Percentiles rank a stretch among this genome's conserved stretches.
These are phyloP conservation scores for Scleroderma bovista DNA, from an alignment of 768 basidiomycete species.

Conservation along the genomic window DNA sequence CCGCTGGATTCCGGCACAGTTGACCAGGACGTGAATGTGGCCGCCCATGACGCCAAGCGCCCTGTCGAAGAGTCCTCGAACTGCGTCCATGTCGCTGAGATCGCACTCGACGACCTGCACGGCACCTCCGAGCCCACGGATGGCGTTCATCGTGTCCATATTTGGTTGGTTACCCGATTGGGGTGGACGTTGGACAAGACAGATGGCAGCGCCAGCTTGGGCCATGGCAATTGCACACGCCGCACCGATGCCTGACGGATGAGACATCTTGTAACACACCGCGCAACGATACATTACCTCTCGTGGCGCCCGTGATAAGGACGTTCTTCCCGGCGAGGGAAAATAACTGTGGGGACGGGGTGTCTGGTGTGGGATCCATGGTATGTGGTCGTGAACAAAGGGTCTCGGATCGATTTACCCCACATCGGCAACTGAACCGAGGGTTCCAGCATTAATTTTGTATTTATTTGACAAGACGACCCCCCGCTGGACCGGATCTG, in stretches of 20 bases:
- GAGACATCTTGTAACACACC: not conserved
- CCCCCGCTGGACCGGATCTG: not conserved
- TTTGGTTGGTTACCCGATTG: constrained; percentile 31
- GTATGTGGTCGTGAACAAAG: not conserved
- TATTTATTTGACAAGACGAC: constrained; percentile 1
- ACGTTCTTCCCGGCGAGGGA: constrained; percentile 60
- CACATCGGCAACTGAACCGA: constrained; percentile 27
- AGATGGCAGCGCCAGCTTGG: constrained; percentile 48
- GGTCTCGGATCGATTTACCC: constrained; percentile 17
- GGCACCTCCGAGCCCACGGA: constrained; percentile 30
- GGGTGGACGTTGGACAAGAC: constrained; percentile 42
- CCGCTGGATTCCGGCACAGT: constrained; percentile 62
- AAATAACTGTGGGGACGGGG: constrained; percentile 55
- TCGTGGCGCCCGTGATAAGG: constrained; percentile 76
- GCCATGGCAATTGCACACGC: constrained; percentile 52
- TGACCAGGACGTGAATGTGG: constrained; percentile 58
- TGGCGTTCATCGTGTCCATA: constrained; percentile 30
- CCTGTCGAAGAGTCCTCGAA: constrained; percentile 42
- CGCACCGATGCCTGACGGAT: constrained; percentile 44
- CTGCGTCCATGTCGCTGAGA: constrained; percentile 44
- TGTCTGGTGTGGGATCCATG: constrained; percentile 52
- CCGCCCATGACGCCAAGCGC: constrained; percentile 47
- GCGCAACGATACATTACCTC: constrained; percentile 49
- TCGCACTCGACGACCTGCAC: constrained; percentile 51
- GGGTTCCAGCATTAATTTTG: constrained; percentile 9